Evolutionary conservation across 176 grass and related monocot genomes (phyloP), one percentile per base, ranked within the genome.

Genomic region (Carex myosuroides): DNA sequence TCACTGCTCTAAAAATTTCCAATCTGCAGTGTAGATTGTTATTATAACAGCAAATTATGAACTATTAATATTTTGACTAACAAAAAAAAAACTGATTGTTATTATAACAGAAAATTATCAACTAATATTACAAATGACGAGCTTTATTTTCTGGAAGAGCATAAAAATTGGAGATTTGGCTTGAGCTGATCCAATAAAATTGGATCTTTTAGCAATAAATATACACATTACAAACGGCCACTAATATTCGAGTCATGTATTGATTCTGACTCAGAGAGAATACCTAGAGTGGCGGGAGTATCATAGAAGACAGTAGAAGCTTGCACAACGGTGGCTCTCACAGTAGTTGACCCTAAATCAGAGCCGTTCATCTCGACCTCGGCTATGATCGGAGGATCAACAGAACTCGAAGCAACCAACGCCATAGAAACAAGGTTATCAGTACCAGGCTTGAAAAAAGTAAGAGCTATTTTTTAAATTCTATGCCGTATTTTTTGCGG

Each of bases 241-340:
- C 39, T 24, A 48, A 29, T 12, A 66, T 21, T 21, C 3, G 4
- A 48, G 16, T 3, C 18, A 50, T 52, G 10, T 24, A 73, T 22
- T 73, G 9, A 44, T 74, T 44, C 42, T 44, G 42, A 44, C 42
- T 6, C 11, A 53, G 44, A 26, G 12, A 48, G 20, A 5, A 53
- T 67, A 86, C 84, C 84, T 33, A 91, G 58, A 71, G 96, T 95
- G 60, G 93, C 91, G 16, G 96, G 91, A 64, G 96, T 95, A 86
- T 94, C 91, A 89, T 95, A 89, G 87, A 99, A 95, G 64, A 95
- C 55, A 86, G 91, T 99, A 85, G 93, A 92, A 35, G 92, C 93
- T 84, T 99, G 91, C n/a, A 95, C 93, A 82, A 98, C 89, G 81
- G 89, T 98, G 86, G 91, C 96, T 11, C 96, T 88, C 8, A 98